Base-by-base conservation (phyloP, 2,329 filamentous ascomycete genomes). In the Pseudocercospora crystallina region DNA sequence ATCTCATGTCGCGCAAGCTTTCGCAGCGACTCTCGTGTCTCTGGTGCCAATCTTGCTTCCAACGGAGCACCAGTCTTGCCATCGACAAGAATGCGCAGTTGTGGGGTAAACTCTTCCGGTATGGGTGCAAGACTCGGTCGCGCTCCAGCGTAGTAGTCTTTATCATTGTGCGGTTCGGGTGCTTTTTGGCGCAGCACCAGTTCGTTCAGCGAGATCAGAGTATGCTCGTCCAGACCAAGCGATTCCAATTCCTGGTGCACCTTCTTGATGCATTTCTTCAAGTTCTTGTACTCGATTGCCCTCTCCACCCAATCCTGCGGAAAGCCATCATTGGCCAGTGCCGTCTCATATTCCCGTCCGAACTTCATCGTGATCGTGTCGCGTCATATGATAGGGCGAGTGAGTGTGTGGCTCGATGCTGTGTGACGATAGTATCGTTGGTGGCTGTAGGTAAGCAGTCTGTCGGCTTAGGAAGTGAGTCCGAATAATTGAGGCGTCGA, bases 231-330 rank as follows among this genome's bases (percentile, higher is more conserved):
- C 29, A 95, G 80, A 7, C 89, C 89, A 11, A 92, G 73, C 31
- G 79, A 77, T 35, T 77, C 73, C 45, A 95, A 78, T 73, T 95
- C 89, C 44, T 75, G 73, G 58, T 85, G 82, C 43, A 95, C 85
- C 65, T 85, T 85, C 66, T 91, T 92, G 66, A 95, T 85, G 71
- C 87, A 89, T 74, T 95, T 95, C 72, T 95, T 95, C 49, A 95
- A 80, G 69, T 90, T 82, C 38, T 85, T 81, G 68, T 95, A 95
- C 2, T 87, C 89, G 55, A 95, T 88, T 42, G 90, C 89, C 26
- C 83, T 84, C 38, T 86, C 79, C 42, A 90, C 72, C 80, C 80
- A 83, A 65, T 85, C 83, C 43, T 80, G 73, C 7, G 90, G 90
- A 66, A 90, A 95, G 58, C 81, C 86, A 77, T 89, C 86, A 58